Evolutionary conservation across 345 rosid genomes (phyloP), one percentile per base, ranked within the genome.

Genomic region (Trapa bicornis): DNA sequence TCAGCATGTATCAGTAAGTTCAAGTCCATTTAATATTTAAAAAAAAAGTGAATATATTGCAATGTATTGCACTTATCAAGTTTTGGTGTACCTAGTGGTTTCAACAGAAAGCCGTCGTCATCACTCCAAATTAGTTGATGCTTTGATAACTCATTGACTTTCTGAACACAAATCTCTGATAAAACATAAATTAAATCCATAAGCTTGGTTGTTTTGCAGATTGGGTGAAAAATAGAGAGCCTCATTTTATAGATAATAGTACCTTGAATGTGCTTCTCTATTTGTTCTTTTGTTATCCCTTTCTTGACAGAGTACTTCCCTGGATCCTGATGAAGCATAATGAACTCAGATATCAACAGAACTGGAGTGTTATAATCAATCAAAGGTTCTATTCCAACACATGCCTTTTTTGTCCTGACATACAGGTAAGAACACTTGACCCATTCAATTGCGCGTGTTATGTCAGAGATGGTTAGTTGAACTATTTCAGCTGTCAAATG

Each of bases 401-500:
- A 65, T 87, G 74, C 97, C 88, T 88, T 87, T 86, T 88, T 90
- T 89, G 91, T 90, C 78, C 97, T 82, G 64, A 93, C 92, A 57
- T 84, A 93, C 75, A 93, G 70, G 78, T 83, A 93, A 6, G 98
- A 91, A 84, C 95, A 91, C 78, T 93, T 88, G 87, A 93, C 84
- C 98, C 98, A 93, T 77, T 94, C 99, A 75, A 91, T 90, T 62
- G 99, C 97, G 63, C 79, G 78, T 67, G 96, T 79, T 69, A 94
- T 73, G 65, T 94, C 96, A 70, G 97, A 75, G 74, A 94, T 69
- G 61, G 97, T 87, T 75, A 91, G 79, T 75, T 94, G 99, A 80
- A 86, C 99, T 75, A 94, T 86, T 87, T 94, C 99, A 65, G 99
- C 96, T 9, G 91, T 94, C 79, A 94, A 76, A 87, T 94, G 99